phyloP scores from a whole-genome alignment of 2,329 filamentous ascomycete genomes.

The Diaporthe vaccinii region DNA sequence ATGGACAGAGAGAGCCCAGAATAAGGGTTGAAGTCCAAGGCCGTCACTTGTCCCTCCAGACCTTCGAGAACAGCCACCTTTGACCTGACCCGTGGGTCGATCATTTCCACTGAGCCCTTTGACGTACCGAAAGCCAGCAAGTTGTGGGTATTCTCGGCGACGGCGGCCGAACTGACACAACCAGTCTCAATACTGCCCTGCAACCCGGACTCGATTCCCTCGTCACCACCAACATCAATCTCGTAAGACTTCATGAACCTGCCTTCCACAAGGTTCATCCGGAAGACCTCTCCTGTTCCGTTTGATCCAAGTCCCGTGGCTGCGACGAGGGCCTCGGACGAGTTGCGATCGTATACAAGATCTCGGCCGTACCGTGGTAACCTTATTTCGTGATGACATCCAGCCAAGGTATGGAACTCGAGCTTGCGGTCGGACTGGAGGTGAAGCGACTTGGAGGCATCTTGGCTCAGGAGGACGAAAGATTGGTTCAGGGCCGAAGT shows the following conservation, averaged over 20 bases:
- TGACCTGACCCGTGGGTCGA: conserved; percentile 88
- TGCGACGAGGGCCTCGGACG: conserved; percentile 88
- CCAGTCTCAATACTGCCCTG: conserved; percentile 90
- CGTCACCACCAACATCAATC: conserved; percentile 89
- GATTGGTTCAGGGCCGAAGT: conserved; percentile 93
- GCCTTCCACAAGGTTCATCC: conserved; percentile 91
- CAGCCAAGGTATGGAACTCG: conserved; percentile 92
- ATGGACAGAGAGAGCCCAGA: conserved; percentile 88
- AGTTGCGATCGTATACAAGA: conserved; percentile 84
- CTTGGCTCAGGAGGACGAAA: conserved; percentile 87
- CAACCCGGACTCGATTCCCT: conserved; percentile 78
- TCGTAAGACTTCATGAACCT: conserved; percentile 96
- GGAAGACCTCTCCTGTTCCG: conserved; percentile 91
- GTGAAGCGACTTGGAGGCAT: conserved; percentile 95
- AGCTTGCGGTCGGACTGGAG: conserved; percentile 91
- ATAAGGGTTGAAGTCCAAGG: conserved; percentile 82
- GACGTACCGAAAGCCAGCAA: conserved; percentile 94
- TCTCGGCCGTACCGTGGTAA: conserved; percentile 94
- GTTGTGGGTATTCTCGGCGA: conserved; percentile 91
- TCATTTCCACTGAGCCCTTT: conserved; percentile 95
- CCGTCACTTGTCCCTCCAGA: conserved; percentile 82
- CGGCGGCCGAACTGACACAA: conserved; percentile 86
- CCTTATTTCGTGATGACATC: conserved; percentile 89
- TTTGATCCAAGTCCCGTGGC: conserved; percentile 89
- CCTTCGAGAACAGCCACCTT: conserved; percentile 82